Conservation (phyloP, 371 early-diverging fungal species). For the Mucor plumbeus region DNA sequence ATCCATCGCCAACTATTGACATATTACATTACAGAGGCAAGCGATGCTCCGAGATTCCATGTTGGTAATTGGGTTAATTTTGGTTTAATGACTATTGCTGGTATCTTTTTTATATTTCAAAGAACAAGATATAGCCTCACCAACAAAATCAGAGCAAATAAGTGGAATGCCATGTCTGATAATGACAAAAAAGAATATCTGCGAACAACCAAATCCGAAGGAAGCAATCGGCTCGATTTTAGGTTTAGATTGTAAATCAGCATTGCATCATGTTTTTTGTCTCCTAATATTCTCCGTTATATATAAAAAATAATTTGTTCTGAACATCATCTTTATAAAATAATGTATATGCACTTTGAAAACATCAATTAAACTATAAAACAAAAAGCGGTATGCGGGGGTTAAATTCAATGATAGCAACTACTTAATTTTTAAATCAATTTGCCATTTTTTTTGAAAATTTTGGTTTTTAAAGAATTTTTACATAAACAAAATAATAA, state of each 20-base stretch:
- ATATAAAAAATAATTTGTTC: too few relatives aligned
- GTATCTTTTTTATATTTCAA: slow-evolving; percentile 25
- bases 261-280: background rate
- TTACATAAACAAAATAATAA: too few relatives aligned
- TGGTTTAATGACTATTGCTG: slow-evolving; percentile 10
- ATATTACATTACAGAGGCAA: background rate
- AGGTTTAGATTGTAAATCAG: slow-evolving; percentile 34
- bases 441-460: too few relatives aligned
- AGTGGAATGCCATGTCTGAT: slow-evolving; percentile 38
- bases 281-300: too few relatives aligned
- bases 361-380: too few relatives aligned
- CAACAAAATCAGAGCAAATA: slow-evolving; percentile 38
- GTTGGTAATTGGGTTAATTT: slow-evolving; percentile 49
- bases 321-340: too few relatives aligned
- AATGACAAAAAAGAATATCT: slow-evolving; percentile 34
- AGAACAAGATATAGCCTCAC: slow-evolving; percentile 35
- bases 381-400: too few relatives aligned
- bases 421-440: too few relatives aligned
- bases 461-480: too few relatives aligned
- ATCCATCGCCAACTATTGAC: too few relatives aligned
- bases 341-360: too few relatives aligned
- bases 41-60: slow-evolving; percentile 46
- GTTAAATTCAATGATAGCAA: too few relatives aligned
- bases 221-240: slow-evolving; percentile 44
- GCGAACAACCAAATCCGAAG: slow-evolving; percentile 35